phyloP scores from a whole-genome alignment of 192 early-diverging fungal genomes.

The Gorgonomyces haynaldii region DNA sequence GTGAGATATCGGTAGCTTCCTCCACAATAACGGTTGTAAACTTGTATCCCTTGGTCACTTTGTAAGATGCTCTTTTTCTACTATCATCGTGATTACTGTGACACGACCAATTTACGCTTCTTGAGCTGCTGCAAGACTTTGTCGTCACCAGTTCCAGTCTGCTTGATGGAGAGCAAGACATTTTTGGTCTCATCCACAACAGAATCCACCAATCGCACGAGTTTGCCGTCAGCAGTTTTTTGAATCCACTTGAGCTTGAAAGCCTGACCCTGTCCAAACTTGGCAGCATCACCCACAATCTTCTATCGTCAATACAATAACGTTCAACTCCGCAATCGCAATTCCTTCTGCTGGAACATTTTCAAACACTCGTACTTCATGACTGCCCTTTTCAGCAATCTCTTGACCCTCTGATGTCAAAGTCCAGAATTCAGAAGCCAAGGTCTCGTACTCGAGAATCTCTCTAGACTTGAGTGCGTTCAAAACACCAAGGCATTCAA shows the following conservation, averaged over 20 bases:
- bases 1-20: slow-evolving; percentile 89
- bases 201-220: slow-evolving; percentile 61
- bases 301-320: slow-evolving; percentile 23
- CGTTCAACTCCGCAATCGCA: slow-evolving; percentile 72
- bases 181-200: slow-evolving; percentile 76
- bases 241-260: slow-evolving; percentile 98
- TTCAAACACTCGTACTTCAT: slow-evolving; percentile 86
- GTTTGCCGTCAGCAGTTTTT: slow-evolving; percentile 53
- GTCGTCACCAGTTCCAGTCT: slow-evolving; percentile 50
- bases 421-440: slow-evolving; percentile 69
- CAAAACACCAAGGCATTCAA: slow-evolving; percentile 64
- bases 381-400: slow-evolving; percentile 74
- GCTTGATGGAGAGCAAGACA: slow-evolving; percentile 57
- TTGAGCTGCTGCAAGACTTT: slow-evolving; percentile 54
- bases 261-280: slow-evolving; percentile 88
- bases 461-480: slow-evolving; percentile 77
- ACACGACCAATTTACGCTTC: slow-evolving; percentile 35
- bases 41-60: slow-evolving; percentile 71
- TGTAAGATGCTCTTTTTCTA: slow-evolving; percentile 56
- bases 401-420: slow-evolving; percentile 83
- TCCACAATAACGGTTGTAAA: slow-evolving; percentile 79
- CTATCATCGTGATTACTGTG: slow-evolving; percentile 16
- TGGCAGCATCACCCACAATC: slow-evolving; percentile 59
- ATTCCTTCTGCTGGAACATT: slow-evolving; percentile 78
- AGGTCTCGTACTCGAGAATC: slow-evolving; percentile 64